Evolutionary conservation across 2,329 filamentous ascomycete species (phyloP).

Genomic region (Aspergillus unguis): DNA sequence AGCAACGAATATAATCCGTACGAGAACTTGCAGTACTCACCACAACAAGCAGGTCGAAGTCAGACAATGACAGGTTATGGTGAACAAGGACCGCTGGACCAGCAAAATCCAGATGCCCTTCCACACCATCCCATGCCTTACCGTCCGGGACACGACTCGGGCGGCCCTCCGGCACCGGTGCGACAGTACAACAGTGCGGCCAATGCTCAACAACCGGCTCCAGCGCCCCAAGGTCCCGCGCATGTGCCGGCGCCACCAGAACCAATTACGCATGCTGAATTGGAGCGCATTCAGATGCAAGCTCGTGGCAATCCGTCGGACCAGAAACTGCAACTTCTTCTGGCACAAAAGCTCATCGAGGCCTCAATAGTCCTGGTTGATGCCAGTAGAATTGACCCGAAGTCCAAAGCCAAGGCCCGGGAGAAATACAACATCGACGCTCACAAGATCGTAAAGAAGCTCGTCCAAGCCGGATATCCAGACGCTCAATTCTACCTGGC

Average conservation of each 20-base stretch:
- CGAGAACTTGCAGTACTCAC: conserved; percentile 17
- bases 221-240: conserved; percentile 23
- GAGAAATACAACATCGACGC: conserved; percentile 84
- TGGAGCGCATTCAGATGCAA: conserved; percentile 68
- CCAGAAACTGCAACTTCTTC: conserved; percentile 64
- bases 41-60: conserved; percentile 13
- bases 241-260: conserved; percentile 22
- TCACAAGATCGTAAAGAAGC: conserved; percentile 86
- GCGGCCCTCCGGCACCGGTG: conserved; percentile 49
- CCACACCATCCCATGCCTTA: conserved; percentile 56
- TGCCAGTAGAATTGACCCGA: conserved; percentile 66
- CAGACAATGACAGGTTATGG: conserved; percentile 13
- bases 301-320: conserved; percentile 72
- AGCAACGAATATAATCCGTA: conserved; percentile 24
- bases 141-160: conserved; percentile 49
- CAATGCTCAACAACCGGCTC: conserved; percentile 32
- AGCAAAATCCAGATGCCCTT: conserved; percentile 53
- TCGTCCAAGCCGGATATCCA: conserved; percentile 67
- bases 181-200: conserved; percentile 48
- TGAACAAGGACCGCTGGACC: conserved; percentile 19
- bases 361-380: conserved; percentile 76
- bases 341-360: conserved; percentile 83
- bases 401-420: conserved; percentile 60
- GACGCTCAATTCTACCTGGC: conserved; percentile 94
- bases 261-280: conserved; percentile 72